Base-by-base conservation (phyloP, 2,329 filamentous ascomycete genomes). In the Sordariomycetes sp. region DNA sequence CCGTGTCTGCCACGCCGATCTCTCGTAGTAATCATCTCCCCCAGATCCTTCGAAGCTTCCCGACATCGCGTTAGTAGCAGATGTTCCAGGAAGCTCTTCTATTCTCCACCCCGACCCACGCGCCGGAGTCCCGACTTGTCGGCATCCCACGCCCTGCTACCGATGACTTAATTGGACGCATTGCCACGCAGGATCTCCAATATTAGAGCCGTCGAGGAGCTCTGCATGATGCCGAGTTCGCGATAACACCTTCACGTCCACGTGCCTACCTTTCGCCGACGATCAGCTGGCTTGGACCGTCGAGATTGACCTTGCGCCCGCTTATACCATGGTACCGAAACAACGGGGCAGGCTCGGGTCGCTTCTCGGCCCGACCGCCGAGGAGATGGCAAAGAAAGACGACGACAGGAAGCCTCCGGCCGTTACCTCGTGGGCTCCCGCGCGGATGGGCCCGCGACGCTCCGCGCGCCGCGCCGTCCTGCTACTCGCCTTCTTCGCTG, bases 371-470 rank as follows among this genome's bases (percentile, higher is more conserved):
- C 67, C 76, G 60, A 75, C 71, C 65, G 76, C 82, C 63, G 79
- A 81, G 64, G 79, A 81, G 63, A 71, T 81, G 67, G 78, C 76
- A 56, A 85, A 85, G 70, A 84, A 82, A 69, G 76, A 83, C 66
- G 81, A 85, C 66, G 81, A 85, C 66, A 73, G 76, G 65, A 62
- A 69, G 64, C 62, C 63, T 62, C 34, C 65, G 16, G 59, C 52
- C 28, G 55, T 59, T 40, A 34, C 53, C 55, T 62, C 62, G 61
- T 61, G 58, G 64, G 54, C 60, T 57, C 57, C 50, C 32, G 54
- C 59, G 73, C 72, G 72, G 65, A 67, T 59, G 65, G 70, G 55
- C 32, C 60, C 40, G 62, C 72, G 35, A 67, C 71, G 25, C 66
- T 68, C n/a, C 70, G 71, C 57, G 20, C 79, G 84, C 59, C 76